phyloP scores from a whole-genome alignment of 23 red algal genomes.

The Gracilariopsis chorda region DNA sequence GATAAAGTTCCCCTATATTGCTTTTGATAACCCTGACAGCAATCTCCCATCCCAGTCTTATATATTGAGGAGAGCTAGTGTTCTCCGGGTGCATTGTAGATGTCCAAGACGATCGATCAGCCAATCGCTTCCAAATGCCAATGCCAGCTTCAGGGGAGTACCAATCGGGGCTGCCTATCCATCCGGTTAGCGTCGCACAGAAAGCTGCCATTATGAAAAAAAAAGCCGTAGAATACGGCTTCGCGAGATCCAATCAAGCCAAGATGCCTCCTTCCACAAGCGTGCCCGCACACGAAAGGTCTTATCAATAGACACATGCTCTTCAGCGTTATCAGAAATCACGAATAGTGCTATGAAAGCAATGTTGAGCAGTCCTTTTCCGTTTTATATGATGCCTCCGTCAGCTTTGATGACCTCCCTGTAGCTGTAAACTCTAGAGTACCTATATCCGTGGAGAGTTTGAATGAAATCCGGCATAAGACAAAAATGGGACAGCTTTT shows the following conservation, averaged over 20 bases:
- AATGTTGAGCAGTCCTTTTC: constrained; percentile 8
- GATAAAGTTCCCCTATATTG: constrained; percentile 7
- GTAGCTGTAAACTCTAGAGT: constrained; percentile 11
- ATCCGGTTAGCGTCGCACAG: background rate
- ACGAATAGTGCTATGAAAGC: constrained; percentile 14
- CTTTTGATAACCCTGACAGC: constrained; percentile 12
- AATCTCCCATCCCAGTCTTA: constrained; percentile 9
- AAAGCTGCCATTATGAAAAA: constrained; percentile 12
- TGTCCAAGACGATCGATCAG: background rate
- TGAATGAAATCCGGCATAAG: constrained; percentile 18
- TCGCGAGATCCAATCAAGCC: background rate
- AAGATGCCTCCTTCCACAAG: constrained; percentile 10
- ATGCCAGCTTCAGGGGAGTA: background rate
- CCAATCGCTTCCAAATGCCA: constrained; percentile 1
- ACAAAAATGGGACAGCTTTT: constrained; percentile 3
- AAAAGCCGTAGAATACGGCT: constrained; percentile 15
- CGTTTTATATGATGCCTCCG: constrained; percentile 14
- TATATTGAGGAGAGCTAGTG: background rate
- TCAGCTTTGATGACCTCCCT: constrained; percentile 19
- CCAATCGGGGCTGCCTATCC: constrained; percentile 7
- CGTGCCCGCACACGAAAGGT: background rate
- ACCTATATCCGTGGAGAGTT: background rate
- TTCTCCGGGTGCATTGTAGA: background rate
- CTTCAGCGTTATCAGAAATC: background rate
- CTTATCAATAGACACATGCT: constrained; percentile 2